Percentiles rank a stretch among this genome's conserved stretches.
phyloP scores from a whole-genome alignment of 2,329 filamentous ascomycete species.

The Aspergillus niger region DNA sequence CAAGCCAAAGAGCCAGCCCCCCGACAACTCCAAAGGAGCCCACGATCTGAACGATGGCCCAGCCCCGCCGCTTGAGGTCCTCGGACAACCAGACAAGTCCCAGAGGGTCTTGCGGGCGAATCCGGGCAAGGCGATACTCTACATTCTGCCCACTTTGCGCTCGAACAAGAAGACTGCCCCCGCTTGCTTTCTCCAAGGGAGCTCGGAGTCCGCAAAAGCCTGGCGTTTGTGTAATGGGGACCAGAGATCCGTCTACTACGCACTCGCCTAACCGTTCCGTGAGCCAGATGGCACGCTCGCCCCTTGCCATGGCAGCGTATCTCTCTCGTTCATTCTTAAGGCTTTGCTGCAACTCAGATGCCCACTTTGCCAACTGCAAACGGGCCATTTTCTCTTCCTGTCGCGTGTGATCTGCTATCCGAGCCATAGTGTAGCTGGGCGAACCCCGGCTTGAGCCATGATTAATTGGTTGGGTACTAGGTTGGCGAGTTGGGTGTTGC shows the following conservation, averaged over 20 bases:
- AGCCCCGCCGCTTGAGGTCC: conserved; percentile 64
- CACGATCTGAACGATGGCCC: conserved; percentile 70
- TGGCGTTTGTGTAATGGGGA: conserved; percentile 51
- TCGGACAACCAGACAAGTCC: conserved; percentile 72
- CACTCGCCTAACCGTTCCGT: conserved; percentile 67
- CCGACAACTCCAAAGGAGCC: conserved; percentile 74
- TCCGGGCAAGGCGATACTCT: conserved; percentile 37
- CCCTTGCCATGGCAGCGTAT: conserved; percentile 64
- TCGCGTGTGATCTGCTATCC: conserved; percentile 61
- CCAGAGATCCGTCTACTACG: conserved; percentile 64
- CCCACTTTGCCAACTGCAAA: conserved; percentile 79
- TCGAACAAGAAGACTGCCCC: conserved; percentile 26
- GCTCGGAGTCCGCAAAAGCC: conserved; percentile 30
- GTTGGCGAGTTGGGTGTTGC: conserved; percentile 6
- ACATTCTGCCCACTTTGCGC: conserved; percentile 28
- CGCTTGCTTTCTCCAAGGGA: conserved; percentile 27
- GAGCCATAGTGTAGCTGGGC: conserved; percentile 61
- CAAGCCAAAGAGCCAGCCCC: conserved; percentile 67
- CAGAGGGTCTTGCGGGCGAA: conserved; percentile 71
- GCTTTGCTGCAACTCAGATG: conserved; percentile 74
- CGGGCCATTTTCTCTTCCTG: conserved; percentile 64
- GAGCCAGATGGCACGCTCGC: conserved; percentile 69
- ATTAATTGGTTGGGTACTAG: conserved; percentile 32
- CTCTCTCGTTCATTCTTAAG: conserved; percentile 71
- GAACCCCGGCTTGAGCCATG: conserved; percentile 30